Base-by-base conservation (phyloP, 305 asterid species). In the Withania somnifera region DNA sequence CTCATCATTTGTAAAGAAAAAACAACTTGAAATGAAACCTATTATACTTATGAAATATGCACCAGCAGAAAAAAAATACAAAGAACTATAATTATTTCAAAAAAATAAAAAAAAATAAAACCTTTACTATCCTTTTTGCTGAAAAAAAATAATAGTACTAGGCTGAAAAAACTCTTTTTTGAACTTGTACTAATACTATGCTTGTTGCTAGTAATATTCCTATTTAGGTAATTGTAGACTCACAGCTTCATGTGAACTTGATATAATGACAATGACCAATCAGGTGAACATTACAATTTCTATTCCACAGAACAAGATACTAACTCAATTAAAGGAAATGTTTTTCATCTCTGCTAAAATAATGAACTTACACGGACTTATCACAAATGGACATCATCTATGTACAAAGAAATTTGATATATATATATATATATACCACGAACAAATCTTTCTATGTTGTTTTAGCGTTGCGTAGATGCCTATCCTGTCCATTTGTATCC, bases 401-500 rank as follows among this genome's bases (percentile, higher is more conserved):
- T 63, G 47, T 32, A 24, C 71, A 6, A 30, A 15, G 45, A 64
- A 17, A 45, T 17, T 54, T 64, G 15, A n/a, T n/a, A n/a, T n/a
- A n/a, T n/a, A n/a, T n/a, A n/a, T n/a, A n/a, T n/a, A n/a, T n/a
- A n/a, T n/a, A n/a, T 34, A 22, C 77, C 52, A 38, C 19, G 77
- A 67, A 10, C 6, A n/a, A 53, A 67, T n/a, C 7, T 71, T 30
- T 0, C 79, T 82, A 82, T 24, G 61, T 58, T 57, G 80, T 61
- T 76, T 82, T 82, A 76, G 40, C 10, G 2, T 15, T 83, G 78
- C 85, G 85, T 20, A 83, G 20, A 28, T 76, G 82, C 47, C 82
- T 83, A 34, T 77, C 82, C 10, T 83, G 81, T 51, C 68, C 82
- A 63, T 58, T 83, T 10, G 34, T 30, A 52, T 83, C 82, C 85